phyloP scores from a whole-genome alignment of 495 filamentous ascomycete genomes.

The Amorphotheca resinae region DNA sequence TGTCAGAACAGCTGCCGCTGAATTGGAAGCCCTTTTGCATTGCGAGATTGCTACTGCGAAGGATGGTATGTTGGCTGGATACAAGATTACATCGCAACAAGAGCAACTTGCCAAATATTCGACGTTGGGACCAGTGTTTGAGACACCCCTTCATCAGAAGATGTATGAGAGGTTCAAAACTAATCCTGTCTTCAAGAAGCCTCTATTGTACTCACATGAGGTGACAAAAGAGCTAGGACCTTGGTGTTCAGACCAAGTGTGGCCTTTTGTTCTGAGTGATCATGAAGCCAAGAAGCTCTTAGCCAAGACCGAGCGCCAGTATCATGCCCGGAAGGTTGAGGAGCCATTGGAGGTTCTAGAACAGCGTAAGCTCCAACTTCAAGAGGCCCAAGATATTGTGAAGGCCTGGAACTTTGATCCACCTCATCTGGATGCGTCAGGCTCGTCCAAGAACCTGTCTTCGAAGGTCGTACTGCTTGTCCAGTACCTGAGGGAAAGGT shows the following conservation, averaged over 20 bases:
- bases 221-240: constrained; percentile 59
- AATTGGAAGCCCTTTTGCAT: constrained; percentile 68
- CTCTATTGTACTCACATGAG: constrained; percentile 43
- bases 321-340: constrained; percentile 20
- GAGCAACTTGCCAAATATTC: constrained; percentile 51
- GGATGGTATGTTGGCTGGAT: constrained; percentile 48
- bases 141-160: constrained; percentile 49
- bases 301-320: constrained; percentile 36
- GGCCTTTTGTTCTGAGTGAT: constrained; percentile 58
- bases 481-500: constrained; percentile 43
- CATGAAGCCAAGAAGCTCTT: constrained; percentile 52
- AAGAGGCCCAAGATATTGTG: constrained; percentile 47
- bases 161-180: constrained; percentile 45
- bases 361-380: constrained; percentile 39
- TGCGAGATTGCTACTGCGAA: constrained; percentile 73
- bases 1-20: constrained; percentile 55
- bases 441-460: constrained; percentile 36
- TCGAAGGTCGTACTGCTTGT: constrained; percentile 58
- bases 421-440: constrained; percentile 25
- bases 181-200: constrained; percentile 41
- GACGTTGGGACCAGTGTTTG: constrained; percentile 34
- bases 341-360: constrained; percentile 31
- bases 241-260: constrained; percentile 81
- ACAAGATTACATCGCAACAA: constrained; percentile 37
- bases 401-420: constrained; percentile 32